Evolutionary conservation across 305 asterid genomes (phyloP).

Genomic region (Fraxinus floribunda): DNA sequence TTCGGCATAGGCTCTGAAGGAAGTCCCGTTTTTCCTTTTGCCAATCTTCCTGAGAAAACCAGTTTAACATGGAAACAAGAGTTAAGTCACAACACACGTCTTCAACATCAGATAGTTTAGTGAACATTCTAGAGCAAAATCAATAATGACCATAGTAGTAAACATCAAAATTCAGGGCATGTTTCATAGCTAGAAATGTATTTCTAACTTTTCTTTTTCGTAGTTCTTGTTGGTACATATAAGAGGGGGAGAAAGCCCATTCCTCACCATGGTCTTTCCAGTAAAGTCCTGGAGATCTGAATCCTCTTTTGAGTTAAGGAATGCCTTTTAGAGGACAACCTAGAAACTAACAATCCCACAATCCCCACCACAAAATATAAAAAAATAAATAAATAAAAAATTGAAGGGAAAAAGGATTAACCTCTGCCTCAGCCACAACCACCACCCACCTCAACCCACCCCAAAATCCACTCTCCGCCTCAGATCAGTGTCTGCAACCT

Average conservation of each 20-base stretch:
- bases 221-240: background rate
- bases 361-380: background rate
- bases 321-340: background rate
- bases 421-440: background rate
- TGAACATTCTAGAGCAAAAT: slow-evolving; percentile 8
- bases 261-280: background rate
- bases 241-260: background rate
- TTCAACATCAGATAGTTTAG: slow-evolving; percentile 12
- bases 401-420: background rate
- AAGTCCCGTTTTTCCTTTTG: slow-evolving; percentile 83
- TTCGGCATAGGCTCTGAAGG: slow-evolving; percentile 82
- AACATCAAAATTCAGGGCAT: background rate
- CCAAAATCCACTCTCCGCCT: background rate
- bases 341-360: background rate
- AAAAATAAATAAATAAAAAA: background rate
- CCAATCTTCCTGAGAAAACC: slow-evolving; percentile 81
- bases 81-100: background rate
- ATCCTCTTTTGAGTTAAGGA: background rate
- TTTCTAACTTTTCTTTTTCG: background rate
- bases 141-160: slow-evolving; percentile 3
- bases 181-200: background rate
- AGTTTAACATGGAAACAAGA: slow-evolving; percentile 17
- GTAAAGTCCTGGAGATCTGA: background rate
- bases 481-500: background rate
- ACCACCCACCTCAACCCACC: background rate